phyloP scores from a whole-genome alignment of 2,329 filamentous ascomycete genomes.

The Trichoderma harzianum region DNA sequence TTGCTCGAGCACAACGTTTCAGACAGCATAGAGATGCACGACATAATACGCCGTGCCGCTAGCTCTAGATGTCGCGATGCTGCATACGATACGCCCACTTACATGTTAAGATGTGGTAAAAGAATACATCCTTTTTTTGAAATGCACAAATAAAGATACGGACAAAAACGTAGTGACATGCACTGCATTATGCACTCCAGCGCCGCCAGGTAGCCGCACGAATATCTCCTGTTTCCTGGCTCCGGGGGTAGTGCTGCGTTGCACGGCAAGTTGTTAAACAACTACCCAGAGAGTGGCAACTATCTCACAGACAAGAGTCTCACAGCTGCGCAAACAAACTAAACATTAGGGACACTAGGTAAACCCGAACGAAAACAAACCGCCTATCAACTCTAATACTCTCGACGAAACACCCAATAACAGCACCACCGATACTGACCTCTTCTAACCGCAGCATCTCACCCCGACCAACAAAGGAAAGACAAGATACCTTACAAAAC shows the following conservation, averaged over 20 bases:
- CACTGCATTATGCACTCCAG: background rate
- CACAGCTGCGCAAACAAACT: background rate
- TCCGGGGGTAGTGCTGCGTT: background rate
- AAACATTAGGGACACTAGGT: background rate
- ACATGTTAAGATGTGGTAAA: background rate
- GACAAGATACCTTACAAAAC: background rate
- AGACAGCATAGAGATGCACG: background rate
- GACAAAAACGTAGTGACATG: background rate
- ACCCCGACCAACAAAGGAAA: no score
- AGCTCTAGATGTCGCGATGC: background rate
- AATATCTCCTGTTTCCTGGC: background rate
- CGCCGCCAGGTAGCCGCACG: background rate
- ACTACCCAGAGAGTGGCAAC: background rate
- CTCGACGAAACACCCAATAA: no score
- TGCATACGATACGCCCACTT: background rate
- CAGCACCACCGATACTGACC: no score
- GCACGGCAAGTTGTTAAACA: background rate
- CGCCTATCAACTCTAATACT: no score
- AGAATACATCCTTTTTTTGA: fast-evolving
- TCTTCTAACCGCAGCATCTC: no score
- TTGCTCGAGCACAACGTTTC: background rate
- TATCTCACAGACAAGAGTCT: background rate
- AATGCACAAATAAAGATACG: background rate
- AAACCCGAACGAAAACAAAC: background rate
- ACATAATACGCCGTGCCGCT: background rate